Base-by-base conservation (phyloP, 2,329 filamentous ascomycete genomes). In the Mycosphaerella sp. region DNA sequence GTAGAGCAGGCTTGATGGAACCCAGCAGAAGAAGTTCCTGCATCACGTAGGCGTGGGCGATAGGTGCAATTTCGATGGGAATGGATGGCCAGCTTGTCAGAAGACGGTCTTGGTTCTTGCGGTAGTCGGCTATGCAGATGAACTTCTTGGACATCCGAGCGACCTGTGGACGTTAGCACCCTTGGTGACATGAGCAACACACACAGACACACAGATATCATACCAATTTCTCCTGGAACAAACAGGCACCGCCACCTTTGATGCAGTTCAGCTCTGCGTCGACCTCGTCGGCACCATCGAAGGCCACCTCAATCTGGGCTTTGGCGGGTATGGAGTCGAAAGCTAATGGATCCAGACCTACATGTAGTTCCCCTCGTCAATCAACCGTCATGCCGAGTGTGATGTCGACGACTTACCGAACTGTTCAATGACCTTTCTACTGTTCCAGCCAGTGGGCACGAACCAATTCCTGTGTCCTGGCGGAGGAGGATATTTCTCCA, bases 221-320 rank as follows among this genome's bases (percentile, higher is more conserved):
- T 14, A 41, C 45, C 59, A 98, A 77, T 75, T 98, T 98, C 74
- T 98, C 93, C 71, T 97, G 93, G 74, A 95, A 95, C 50, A 97
- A 73, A 71, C 93, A 98, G n/a, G 89, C 93, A 52, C 93, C 93
- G 44, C 93, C 93, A 49, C 93, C 93, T 75, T 97, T 97, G 75
- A 98, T 97, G 66, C 91, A 89, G 71, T 97, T 98, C 54, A 98
- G 73, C 46, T 94, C 87, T 41, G 88, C 84, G 67, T 98, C 93
- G 28, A 98, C 89, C 74, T 98, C 93, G 68, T 98, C 93, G 3
- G 93, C 93, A 48, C 93, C 93, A 66, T 98, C 93, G 67, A 98
- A 98, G 44, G 87, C 87, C 14, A 97, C 86, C 64, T 97, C 91
- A 25, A 98, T 78, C 66, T 83, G 66, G 13, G 73, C 73, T 48